Evolutionary conservation across 1,139 yeast species (phyloP), one percentile per base, ranked within the genome.

Genomic region (Kodamaea alishanica): DNA sequence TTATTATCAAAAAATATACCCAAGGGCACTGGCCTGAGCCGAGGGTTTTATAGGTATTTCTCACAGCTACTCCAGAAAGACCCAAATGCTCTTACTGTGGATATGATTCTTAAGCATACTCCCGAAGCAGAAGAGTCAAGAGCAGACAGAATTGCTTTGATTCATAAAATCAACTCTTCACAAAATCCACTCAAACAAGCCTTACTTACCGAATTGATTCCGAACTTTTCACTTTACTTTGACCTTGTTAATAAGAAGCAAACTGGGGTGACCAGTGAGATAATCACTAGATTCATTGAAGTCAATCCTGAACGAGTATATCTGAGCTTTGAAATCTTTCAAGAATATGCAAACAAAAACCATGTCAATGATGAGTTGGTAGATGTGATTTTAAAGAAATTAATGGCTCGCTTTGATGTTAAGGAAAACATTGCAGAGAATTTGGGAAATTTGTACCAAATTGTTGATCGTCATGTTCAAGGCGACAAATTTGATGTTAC

Each of bases 231-330:
- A 6, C 39, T 62, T 9, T 70, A 63, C 47, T 61, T 57, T 47
- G 48, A 60, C 23, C 43, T 59, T 6, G 25, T 44, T 1, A 57
- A 56, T 24, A 28, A 44, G 6, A 44, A 46, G n/a, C 28, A 30
- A 4, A 48, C 55, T 49, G 25, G 26, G 8, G 32, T 43, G 9
- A 27, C 44, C 32, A 34, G 35, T 20, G 45, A 45, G 30, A 22
- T 47, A 33, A 28, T 51, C 37, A 31, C 48, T 11, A 44, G 56
- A 10, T 51, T 68, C 15, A 58, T 71, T 10, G 45, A 49, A 8
- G 47, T 55, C 25, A 71, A 71, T 42, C 75, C 75, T 0, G 75
- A 73, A 12, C 50, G 77, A 41, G 75, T 66, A 1, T 60, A 56
- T 41, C 46, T 54, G 24, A 54, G 70, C 26, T 55, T 61, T 56